These are phyloP conservation scores for Suillus cothurnatus DNA, from an alignment of 768 basidiomycete species.

Conservation along the genomic window DNA sequence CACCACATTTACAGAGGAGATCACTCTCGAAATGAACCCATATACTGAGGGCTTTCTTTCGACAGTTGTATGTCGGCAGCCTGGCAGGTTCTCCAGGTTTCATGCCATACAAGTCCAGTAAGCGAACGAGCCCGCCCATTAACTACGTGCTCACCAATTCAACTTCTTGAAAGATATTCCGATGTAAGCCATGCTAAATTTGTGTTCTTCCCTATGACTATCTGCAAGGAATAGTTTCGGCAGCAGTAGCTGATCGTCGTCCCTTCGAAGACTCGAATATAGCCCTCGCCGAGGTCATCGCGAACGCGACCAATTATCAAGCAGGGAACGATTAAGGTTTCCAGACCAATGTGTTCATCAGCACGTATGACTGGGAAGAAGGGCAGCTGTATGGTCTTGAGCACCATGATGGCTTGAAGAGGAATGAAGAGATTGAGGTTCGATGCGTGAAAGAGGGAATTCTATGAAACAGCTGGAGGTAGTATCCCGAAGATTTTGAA, in stretches of 20 bases:
- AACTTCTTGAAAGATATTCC: not conserved
- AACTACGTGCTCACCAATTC: not conserved
- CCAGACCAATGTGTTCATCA: not conserved
- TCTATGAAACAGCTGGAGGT: not conserved
- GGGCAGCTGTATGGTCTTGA: not conserved
- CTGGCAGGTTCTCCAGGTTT: not conserved
- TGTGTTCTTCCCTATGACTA: not conserved
- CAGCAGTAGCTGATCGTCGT: not conserved
- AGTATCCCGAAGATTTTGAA: not conserved
- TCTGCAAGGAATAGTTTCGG: not conserved
- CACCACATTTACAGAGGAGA: not conserved
- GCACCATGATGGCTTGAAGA: not conserved
- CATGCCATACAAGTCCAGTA: constrained; percentile 1
- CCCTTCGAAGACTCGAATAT: constrained; percentile 2
- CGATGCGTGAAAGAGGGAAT: not conserved
- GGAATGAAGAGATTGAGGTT: constrained; percentile 5
- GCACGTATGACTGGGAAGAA: not conserved
- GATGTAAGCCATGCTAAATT: not conserved
- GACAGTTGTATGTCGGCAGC: not conserved
- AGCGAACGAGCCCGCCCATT: not conserved
- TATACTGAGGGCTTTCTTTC: constrained; percentile 8
- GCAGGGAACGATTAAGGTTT: not conserved
- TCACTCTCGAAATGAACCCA: not conserved
- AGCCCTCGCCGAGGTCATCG: not conserved
- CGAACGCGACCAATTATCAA: not conserved